These are phyloP conservation scores for Rhipidocladum racemiflorum DNA, from an alignment of 176 grass and related monocot species.

Conservation along the genomic window DNA sequence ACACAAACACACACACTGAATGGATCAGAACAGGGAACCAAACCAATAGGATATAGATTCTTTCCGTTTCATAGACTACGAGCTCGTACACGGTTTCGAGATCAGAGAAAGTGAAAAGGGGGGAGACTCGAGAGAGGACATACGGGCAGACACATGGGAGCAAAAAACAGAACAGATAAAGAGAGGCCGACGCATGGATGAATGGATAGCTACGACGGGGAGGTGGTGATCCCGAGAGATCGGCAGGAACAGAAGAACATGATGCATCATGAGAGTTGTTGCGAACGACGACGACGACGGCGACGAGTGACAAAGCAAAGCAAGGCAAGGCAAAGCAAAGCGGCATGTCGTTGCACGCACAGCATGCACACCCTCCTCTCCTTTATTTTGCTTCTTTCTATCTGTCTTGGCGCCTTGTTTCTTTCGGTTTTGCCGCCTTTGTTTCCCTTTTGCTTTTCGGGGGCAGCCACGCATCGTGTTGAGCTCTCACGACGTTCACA, in stretches of 20 bases:
- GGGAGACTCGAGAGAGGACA: neutral
- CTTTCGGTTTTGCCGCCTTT: neutral
- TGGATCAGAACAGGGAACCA: neutral
- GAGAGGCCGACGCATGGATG: neutral
- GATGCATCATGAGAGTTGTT: neutral
- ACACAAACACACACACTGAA: neutral
- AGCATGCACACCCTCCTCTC: neutral
- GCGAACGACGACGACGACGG: neutral
- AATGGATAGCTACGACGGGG: neutral
- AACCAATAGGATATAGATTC: neutral
- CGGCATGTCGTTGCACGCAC: neutral
- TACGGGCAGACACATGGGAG: neutral
- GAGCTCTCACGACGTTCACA: neutral
- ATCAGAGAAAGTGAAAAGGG: constrained; percentile 40
- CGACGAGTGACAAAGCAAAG: too few relatives aligned
- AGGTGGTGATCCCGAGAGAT: constrained; percentile 41
- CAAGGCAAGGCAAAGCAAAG: constrained; percentile 10
- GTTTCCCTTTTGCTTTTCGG: constrained; percentile 27
- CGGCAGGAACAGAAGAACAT: neutral
- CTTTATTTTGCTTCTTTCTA: constrained; percentile 36
- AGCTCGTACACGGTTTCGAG: constrained; percentile 37
- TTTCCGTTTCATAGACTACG: constrained; percentile 27
- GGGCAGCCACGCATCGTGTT: neutral
- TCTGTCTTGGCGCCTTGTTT: neutral
- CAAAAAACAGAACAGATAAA: neutral